These are phyloP conservation scores for Fonsecaea nubica DNA, from an alignment of 2,329 filamentous ascomycete genomes.

Conservation along the genomic window DNA sequence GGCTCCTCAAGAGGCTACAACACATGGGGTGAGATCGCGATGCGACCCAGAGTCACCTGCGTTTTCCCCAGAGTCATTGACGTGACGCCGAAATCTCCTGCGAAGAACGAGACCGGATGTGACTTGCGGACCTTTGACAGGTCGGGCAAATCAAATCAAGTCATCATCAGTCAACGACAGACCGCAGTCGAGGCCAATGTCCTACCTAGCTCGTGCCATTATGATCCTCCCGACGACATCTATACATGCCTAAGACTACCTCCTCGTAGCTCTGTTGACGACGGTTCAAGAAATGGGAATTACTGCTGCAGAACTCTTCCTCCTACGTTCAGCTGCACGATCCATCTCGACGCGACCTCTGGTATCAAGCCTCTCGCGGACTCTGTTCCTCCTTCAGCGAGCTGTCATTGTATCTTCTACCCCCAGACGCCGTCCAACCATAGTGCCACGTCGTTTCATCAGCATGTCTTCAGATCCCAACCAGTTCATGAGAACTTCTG, in stretches of 20 bases:
- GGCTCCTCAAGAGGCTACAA: background rate
- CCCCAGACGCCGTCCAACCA: background rate
- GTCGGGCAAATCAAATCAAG: background rate
- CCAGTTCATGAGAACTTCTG: conserved; percentile 56
- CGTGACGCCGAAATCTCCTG: background rate
- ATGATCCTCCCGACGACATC: background rate
- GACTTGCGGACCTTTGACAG: conserved; percentile 4
- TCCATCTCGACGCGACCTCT: background rate
- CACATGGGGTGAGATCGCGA: background rate
- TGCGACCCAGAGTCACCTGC: background rate
- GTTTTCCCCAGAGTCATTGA: background rate
- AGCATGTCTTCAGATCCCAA: conserved; percentile 16
- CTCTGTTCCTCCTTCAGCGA: background rate
- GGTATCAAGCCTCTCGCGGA: background rate
- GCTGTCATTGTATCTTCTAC: background rate
- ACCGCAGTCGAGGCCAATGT: background rate
- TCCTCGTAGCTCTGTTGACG: background rate
- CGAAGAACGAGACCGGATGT: conserved; percentile 1
- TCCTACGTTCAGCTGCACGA: background rate
- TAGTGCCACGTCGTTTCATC: background rate
- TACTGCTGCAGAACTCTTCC: conserved; percentile 6
- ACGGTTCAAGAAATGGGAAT: background rate
- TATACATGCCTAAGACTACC: background rate
- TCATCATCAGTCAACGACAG: conserved; percentile 2
- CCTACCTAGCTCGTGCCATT: background rate